Evolutionary conservation across 805 yeast species (phyloP).

Genomic region (Hanseniaspora lachancei): DNA sequence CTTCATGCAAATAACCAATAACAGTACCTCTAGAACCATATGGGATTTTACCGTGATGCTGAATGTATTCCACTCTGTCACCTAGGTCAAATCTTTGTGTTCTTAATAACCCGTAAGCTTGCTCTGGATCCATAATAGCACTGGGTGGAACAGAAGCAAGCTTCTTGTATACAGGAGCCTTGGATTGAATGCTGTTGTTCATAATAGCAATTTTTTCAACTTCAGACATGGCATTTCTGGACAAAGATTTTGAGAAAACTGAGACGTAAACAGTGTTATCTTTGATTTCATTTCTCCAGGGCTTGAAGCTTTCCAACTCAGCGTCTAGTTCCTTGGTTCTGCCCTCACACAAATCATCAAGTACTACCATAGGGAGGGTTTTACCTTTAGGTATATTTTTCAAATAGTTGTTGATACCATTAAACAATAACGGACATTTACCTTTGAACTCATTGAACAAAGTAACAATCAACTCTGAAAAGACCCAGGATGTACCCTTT

Average conservation of each 20-base stretch:
- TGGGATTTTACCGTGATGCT: slow-evolving; percentile 82
- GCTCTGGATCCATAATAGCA: slow-evolving; percentile 66
- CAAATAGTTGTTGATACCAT: slow-evolving; percentile 21
- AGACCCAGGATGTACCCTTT: slow-evolving; percentile 67
- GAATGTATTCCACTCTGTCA: slow-evolving; percentile 76
- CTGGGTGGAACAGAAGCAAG: slow-evolving; percentile 72
- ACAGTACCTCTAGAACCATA: slow-evolving; percentile 82
- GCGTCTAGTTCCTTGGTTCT: background rate
- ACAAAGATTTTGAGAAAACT: slow-evolving; percentile 64
- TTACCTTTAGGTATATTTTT: slow-evolving; percentile 20
- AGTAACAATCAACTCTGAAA: slow-evolving; percentile 57
- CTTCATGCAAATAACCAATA: slow-evolving; percentile 54
- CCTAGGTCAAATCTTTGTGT: slow-evolving; percentile 73
- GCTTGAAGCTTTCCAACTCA: slow-evolving; percentile 19
- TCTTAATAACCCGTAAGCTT: slow-evolving; percentile 56
- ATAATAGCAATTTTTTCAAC: slow-evolving; percentile 51
- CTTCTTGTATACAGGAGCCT: slow-evolving; percentile 37
- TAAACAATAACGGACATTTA: slow-evolving; percentile 51
- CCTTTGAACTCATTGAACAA: slow-evolving; percentile 48
- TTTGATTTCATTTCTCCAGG: slow-evolving; percentile 39
- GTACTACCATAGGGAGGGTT: slow-evolving; percentile 22
- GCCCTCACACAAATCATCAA: slow-evolving; percentile 21
- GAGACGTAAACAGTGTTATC: slow-evolving; percentile 50
- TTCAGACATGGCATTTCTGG: slow-evolving; percentile 47
- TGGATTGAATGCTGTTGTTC: slow-evolving; percentile 29